Conservation (phyloP, 2,329 filamentous ascomycete species). For the Alternaria postmessia region DNA sequence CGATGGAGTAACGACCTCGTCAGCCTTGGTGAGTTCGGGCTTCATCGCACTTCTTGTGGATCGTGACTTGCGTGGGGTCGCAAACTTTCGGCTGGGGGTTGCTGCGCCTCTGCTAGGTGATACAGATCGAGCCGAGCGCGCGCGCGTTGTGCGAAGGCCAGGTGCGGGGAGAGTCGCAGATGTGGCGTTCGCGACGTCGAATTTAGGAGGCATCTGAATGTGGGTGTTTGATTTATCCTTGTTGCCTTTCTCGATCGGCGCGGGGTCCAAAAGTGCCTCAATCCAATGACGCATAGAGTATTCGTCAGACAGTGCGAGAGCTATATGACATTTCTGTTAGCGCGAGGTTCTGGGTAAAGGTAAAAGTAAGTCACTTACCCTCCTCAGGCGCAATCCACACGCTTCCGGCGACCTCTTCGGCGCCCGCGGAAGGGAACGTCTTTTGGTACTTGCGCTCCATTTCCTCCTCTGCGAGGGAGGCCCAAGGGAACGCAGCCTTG, state of each 20-base stretch:
- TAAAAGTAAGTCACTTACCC: constrained; percentile 55
- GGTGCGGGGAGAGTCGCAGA: constrained; percentile 22
- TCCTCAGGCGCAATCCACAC: constrained; percentile 89
- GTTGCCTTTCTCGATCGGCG: constrained; percentile 73
- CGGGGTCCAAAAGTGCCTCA: constrained; percentile 86
- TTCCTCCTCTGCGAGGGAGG: constrained; percentile 75
- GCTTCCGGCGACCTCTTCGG: constrained; percentile 93
- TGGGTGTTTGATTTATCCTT: constrained; percentile 73
- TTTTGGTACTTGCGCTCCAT: constrained; percentile 85
- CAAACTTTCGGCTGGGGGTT: constrained; percentile 56
- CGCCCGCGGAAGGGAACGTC: constrained; percentile 78
- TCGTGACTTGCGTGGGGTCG: constrained; percentile 64
- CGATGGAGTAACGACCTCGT: constrained; percentile 55
- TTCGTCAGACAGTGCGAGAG: constrained; percentile 82
- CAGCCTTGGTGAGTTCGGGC: constrained; percentile 38
- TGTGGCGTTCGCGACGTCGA: constrained; percentile 63
- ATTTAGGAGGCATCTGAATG: constrained; percentile 84
- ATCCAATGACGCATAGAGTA: constrained; percentile 90
- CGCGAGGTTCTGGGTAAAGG: background rate
- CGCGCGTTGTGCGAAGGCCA: constrained; percentile 52
- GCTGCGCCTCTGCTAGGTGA: constrained; percentile 63
- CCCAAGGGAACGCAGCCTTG: constrained; percentile 86
- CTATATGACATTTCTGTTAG: constrained; percentile 58
- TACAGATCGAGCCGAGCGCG: constrained; percentile 66
- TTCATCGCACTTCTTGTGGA: constrained; percentile 52